Conservation (phyloP, 176 grass and related monocot genomes). For the Avena insularis region DNA sequence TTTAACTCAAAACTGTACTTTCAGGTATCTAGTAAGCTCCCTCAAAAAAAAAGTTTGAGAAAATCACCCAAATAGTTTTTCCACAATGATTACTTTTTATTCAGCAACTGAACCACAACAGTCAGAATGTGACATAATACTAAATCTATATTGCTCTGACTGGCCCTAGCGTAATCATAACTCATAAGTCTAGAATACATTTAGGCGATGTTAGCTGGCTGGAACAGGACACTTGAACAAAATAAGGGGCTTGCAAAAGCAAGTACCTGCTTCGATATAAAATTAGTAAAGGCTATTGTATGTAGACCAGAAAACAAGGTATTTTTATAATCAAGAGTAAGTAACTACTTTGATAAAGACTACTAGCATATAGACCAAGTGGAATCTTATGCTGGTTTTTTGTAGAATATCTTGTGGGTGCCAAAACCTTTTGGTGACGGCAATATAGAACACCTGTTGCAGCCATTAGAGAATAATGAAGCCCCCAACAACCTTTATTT, state of each 20-base stretch:
- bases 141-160: not conserved
- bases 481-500: conserved; percentile 16
- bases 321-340: not conserved
- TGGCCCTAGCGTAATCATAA: not conserved
- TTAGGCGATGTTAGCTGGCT: not conserved
- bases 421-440: conserved; percentile 11
- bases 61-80: not conserved
- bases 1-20: not conserved
- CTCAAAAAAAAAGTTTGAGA: not conserved
- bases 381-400: conserved; percentile 29
- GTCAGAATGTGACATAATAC: not conserved
- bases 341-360: not conserved
- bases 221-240: not conserved
- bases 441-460: conserved; percentile 28
- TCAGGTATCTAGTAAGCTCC: not conserved
- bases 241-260: not conserved
- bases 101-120: not conserved
- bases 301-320: not conserved
- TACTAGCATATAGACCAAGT: conserved; percentile 7
- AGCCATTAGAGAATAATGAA: conserved; percentile 22
- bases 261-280: not conserved
- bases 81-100: not conserved
- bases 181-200: not conserved
- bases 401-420: conserved; percentile 12
- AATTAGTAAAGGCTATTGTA: not conserved